Evolutionary conservation across 176 grass and related monocot species (phyloP), one percentile per base, ranked within the genome.

Genomic region (Aegilops umbellulata): DNA sequence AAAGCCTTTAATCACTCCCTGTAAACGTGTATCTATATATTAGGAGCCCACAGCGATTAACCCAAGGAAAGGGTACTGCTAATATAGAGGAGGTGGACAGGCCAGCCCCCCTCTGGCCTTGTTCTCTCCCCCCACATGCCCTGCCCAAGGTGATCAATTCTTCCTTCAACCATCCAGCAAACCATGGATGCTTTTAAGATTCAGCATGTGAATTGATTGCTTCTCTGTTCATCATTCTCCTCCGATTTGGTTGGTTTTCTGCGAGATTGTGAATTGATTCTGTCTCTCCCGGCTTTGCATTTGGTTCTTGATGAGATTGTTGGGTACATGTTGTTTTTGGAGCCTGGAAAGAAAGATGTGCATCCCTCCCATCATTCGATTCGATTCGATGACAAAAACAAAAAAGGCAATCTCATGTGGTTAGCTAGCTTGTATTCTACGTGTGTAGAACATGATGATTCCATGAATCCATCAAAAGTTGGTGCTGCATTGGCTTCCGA

Each of bases 91-190:
- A 76, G 76, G 89, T 65, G 69, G 75, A 61, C 75, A 66, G 64
- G 66, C 74, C 73, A 76, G 74, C 46, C 47, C 74, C 80, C 69
- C 73, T 80, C 47, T 80, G 74, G 89, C 80, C 85, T 60, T 44
- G 84, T 47, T 80, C 68, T 58, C 61, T 51, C 49, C 51, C 60
- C 60, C 53, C 89, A 76, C 89, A 69, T 84, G 84, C 80, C 74
- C 74, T 83, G 88, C 73, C 66, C 60, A 67, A 84, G 89, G 89
- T 91, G 85, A 87, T 80, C 16, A 53, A 53, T 79, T 61, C 27
- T 62, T 36, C 39, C 27, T 62, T 42, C 79, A 57, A 71, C 63
- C 25, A 68, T 51, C 15, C 15, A 51, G 17, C 46, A 49, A 49
- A 31, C 7, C 38, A 23, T 81, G 70, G 20, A 71, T 46, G 51